These are phyloP conservation scores for Avena eriantha DNA, from an alignment of 176 grass and related monocot species.

Conservation along the genomic window DNA sequence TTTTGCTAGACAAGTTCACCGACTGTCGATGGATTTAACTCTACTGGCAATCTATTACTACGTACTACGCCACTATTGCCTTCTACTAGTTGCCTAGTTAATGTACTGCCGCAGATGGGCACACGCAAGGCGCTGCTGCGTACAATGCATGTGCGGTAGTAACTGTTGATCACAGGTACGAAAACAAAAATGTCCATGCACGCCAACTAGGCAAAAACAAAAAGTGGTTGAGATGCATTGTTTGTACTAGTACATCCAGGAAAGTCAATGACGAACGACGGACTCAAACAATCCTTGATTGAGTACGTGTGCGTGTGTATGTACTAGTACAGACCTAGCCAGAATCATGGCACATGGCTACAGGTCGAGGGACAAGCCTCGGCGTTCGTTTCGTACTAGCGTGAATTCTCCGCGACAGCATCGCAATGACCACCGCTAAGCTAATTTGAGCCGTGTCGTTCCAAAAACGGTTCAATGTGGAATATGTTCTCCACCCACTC, in stretches of 20 bases:
- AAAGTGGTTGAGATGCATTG: background rate
- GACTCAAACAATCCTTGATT: background rate
- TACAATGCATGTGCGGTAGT: background rate
- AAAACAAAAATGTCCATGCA: background rate
- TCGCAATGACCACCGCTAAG: conserved; percentile 5
- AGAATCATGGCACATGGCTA: background rate
- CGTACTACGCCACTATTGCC: no score
- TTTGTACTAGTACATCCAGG: background rate
- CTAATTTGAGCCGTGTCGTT: background rate
- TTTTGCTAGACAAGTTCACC: no score
- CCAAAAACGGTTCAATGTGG: background rate
- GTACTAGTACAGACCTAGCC: background rate
- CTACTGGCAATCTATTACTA: no score
- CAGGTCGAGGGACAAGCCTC: background rate
- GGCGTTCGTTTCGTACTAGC: background rate
- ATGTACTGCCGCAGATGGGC: no score
- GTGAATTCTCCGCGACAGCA: no score
- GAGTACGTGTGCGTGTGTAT: background rate
- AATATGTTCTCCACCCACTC: conserved; percentile 31
- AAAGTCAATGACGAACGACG: background rate
- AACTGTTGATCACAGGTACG: background rate
- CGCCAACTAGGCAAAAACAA: background rate
- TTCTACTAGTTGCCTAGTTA: no score
- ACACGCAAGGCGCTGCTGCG: no score
- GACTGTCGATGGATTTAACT: no score